Conservation (phyloP, 345 rosid genomes). For the Trapa bicornis region DNA sequence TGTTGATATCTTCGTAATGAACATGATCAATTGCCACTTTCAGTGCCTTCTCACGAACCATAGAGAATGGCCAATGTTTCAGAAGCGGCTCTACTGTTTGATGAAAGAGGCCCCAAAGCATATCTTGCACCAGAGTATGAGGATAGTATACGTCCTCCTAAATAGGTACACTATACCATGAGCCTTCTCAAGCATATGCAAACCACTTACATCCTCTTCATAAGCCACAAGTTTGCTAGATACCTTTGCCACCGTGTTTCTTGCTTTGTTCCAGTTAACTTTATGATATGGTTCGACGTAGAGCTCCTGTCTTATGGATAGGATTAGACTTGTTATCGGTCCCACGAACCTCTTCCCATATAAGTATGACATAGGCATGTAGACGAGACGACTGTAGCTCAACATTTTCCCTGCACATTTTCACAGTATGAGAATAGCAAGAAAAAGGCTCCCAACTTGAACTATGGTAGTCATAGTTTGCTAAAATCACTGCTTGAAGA, state of each 20-base stretch:
- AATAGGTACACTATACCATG: neutral
- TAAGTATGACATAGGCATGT: slow-evolving; percentile 58
- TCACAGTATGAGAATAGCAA: neutral
- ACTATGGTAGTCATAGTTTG: neutral
- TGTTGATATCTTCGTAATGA: slow-evolving; percentile 53
- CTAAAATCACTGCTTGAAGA: neutral
- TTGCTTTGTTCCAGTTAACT: slow-evolving; percentile 42
- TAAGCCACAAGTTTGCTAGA: neutral
- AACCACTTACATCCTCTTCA: neutral
- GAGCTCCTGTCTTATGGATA: slow-evolving; percentile 40
- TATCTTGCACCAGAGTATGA: slow-evolving; percentile 43
- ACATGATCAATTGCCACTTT: slow-evolving; percentile 32
- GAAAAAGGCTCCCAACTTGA: neutral
- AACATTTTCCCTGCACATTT: slow-evolving; percentile 31
- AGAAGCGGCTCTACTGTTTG: slow-evolving; percentile 32
- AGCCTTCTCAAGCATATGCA: neutral
- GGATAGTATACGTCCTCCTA: slow-evolving; percentile 53
- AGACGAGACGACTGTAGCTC: slow-evolving; percentile 46
- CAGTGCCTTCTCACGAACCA: slow-evolving; percentile 43
- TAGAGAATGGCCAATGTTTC: slow-evolving; percentile 49
- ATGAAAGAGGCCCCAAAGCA: slow-evolving; percentile 45
- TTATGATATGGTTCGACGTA: slow-evolving; percentile 32
- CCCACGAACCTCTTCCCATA: slow-evolving; percentile 60
- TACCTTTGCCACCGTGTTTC: slow-evolving; percentile 41
- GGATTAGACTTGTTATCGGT: slow-evolving; percentile 30